These are phyloP conservation scores for Entomortierella parvispora DNA, from an alignment of 192 early-diverging fungal genomes.

Conservation along the genomic window DNA sequence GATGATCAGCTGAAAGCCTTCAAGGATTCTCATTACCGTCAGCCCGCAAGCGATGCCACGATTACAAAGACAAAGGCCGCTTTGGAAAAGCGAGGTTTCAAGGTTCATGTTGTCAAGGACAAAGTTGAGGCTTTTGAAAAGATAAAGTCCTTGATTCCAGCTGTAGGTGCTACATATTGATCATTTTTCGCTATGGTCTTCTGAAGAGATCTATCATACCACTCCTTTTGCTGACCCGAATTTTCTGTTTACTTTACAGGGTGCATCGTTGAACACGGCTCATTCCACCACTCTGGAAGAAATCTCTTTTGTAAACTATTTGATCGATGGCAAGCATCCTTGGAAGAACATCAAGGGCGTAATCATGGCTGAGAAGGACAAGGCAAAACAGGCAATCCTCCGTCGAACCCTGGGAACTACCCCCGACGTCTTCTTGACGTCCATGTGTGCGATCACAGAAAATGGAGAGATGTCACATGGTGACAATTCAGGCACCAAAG, in stretches of 20 bases:
- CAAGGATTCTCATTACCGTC: slow-evolving; percentile 1
- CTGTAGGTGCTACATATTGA: slow-evolving; percentile 1
- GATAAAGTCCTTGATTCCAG: slow-evolving; percentile 28
- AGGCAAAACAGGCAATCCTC: slow-evolving; percentile 18
- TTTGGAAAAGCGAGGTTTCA: slow-evolving; percentile 19
- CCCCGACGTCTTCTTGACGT: slow-evolving; percentile 37
- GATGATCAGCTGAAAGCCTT: background rate
- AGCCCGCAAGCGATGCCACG: background rate
- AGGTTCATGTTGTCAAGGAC: slow-evolving; percentile 31
- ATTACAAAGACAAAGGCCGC: slow-evolving; percentile 14
- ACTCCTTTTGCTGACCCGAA: background rate
- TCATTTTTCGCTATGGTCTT: background rate
- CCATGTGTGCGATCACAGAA: slow-evolving; percentile 38
- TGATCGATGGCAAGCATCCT: slow-evolving; percentile 13
- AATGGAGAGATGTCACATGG: slow-evolving; percentile 21
- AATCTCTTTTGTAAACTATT: slow-evolving; percentile 35
- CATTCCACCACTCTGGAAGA: slow-evolving; percentile 45
- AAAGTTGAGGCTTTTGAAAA: slow-evolving; percentile 27
- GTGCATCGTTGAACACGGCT: slow-evolving; percentile 22
- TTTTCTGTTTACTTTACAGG: background rate
- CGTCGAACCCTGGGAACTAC: slow-evolving; percentile 30
- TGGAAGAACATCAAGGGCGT: slow-evolving; percentile 34
- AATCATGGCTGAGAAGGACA: slow-evolving; percentile 33
- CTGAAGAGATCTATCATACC: background rate
- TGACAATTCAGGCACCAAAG: slow-evolving; percentile 31